Percentiles rank a stretch among this genome's conserved stretches.
These are phyloP conservation scores for Xylariales sp. DNA, from an alignment of 2,329 filamentous ascomycete genomes.

Conservation along the genomic window DNA sequence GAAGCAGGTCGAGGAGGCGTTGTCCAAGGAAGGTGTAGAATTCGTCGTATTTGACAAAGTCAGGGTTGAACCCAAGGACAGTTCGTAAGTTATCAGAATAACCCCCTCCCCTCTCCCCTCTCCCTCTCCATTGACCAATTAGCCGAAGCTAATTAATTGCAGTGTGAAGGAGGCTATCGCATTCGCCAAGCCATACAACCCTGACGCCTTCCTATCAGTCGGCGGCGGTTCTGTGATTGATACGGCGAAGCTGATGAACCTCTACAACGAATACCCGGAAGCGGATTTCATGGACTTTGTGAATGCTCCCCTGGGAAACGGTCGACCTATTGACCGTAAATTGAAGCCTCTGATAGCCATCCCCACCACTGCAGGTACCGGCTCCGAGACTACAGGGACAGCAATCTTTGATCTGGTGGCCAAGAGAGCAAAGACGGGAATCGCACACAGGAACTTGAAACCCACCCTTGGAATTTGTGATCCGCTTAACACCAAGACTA, in stretches of 20 bases:
- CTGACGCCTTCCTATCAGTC: conserved; percentile 90
- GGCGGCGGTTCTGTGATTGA: conserved; percentile 94
- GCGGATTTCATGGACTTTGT: conserved; percentile 97
- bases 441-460: conserved; percentile 93
- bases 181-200: conserved; percentile 73
- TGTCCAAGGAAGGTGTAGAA: conserved; percentile 72
- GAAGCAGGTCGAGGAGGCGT: conserved; percentile 78
- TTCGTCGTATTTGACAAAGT: conserved; percentile 80
- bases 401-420: conserved; percentile 95
- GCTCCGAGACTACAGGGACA: conserved; percentile 93
- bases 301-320: conserved; percentile 88
- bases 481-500: conserved; percentile 87
- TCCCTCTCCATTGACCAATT: no score
- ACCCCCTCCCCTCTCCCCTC: neutral
- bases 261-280: conserved; percentile 86
- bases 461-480: conserved; percentile 86
- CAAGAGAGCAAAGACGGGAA: conserved; percentile 89
- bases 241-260: conserved; percentile 97
- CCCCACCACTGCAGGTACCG: conserved; percentile 81
- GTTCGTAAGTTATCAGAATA: conserved; percentile 54
- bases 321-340: conserved; percentile 66
- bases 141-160: no score
- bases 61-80: conserved; percentile 89
- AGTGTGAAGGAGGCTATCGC: conserved; percentile 87
- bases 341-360: conserved; percentile 77